Evolutionary conservation across 306 rosid genomes (phyloP), one percentile per base, ranked within the genome.

Genomic region (Trifolium subterraneum): DNA sequence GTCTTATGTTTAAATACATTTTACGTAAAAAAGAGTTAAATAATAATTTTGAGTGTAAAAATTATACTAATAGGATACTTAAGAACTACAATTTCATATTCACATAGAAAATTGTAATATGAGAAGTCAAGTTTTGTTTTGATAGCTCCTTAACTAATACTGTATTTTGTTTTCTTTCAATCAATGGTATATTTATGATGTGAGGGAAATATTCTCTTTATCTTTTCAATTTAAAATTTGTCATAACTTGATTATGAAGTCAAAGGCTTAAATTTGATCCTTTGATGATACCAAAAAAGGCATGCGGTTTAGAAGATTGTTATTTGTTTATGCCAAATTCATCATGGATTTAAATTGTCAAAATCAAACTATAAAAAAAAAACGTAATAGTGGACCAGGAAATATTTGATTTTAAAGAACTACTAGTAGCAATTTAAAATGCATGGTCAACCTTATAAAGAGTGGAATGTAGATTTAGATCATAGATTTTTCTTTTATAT

Each of bases 141-240:
- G 65, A 70, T 36, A 18, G 41, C 35, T 25, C 11, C 10, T 72
- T 9, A 22, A 33, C 29, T 25, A 25, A 25, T 25, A 25, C 29
- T 25, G 29, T 20, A 18, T 65, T 45, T 33, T 65, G 77, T 71
- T 72, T 68, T 73, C 38, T 66, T 35, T 73, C 79, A 56, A 10
- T 56, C 70, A 73, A 29, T 56, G 70, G 64, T 22, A 73, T 44
- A 72, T 72, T 29, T 41, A 36, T 5, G 8, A 22, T 42, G 5
- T 23, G 10, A 73, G 45, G 45, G 25, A 42, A 64, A 63, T 71
- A 78, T 71, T 72, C 72, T 33, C 18, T 50, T 63, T 19, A 36
- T 15, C 52, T 7, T 19, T 44, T 19, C 16, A 48, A 50, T 51
- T 35, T 62, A 18, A 74, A 55, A 42, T 1, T 56, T 13, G 10